Evolutionary conservation across 495 filamentous ascomycete genomes (phyloP).

Genomic region (Penicillium paradoxum): DNA sequence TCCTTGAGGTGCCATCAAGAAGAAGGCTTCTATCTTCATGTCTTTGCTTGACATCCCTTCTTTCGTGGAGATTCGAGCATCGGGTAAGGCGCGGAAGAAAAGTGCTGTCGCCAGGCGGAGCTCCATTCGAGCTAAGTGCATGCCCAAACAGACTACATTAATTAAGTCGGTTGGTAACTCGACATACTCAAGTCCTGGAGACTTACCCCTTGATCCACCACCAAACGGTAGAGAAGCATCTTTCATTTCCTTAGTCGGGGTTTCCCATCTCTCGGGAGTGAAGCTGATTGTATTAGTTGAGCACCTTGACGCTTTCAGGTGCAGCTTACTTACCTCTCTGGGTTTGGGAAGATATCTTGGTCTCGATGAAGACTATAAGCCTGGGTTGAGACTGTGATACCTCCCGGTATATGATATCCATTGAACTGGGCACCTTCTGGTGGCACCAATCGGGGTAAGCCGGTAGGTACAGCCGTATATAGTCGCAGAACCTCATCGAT

Average conservation of each 20-base stretch:
- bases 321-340: conserved; percentile 17
- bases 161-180: not conserved
- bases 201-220: conserved; percentile 41
- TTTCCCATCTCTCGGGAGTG: conserved; percentile 39
- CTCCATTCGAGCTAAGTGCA: conserved; percentile 35
- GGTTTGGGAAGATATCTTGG: conserved; percentile 21
- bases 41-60: conserved; percentile 43
- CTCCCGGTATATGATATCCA: conserved; percentile 28
- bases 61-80: conserved; percentile 14
- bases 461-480: conserved; percentile 46
- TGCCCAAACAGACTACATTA: conserved; percentile 35
- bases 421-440: conserved; percentile 21
- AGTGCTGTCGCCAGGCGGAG: conserved; percentile 28
- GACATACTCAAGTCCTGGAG: not conserved
- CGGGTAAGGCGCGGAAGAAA: conserved; percentile 32
- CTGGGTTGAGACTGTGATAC: conserved; percentile 34
- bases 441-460: conserved; percentile 36
- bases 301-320: not conserved
- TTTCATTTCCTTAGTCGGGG: conserved; percentile 47
- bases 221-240: conserved; percentile 51
- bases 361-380: conserved; percentile 43
- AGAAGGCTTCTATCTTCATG: conserved; percentile 38
- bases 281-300: conserved; percentile 24
- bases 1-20: conserved; percentile 40
- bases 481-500: conserved; percentile 51